These are phyloP conservation scores for Xylariales sp. DNA, from an alignment of 2,329 filamentous ascomycete genomes.

Conservation along the genomic window DNA sequence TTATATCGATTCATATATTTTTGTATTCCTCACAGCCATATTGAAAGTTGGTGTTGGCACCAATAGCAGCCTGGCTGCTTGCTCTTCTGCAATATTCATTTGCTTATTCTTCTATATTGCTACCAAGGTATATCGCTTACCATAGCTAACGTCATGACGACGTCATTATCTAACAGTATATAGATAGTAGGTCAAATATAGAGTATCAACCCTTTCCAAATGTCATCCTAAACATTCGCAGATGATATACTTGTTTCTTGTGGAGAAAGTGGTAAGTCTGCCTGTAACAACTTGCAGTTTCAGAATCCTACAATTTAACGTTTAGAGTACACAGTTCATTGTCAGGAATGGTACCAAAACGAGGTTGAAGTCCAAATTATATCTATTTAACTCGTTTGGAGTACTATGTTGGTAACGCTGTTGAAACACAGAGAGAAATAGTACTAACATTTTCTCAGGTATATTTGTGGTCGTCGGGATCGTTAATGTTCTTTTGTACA, in stretches of 20 bases:
- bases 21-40: conserved; percentile 53
- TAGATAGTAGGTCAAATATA: too few relatives aligned
- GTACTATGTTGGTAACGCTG: conserved; percentile 47
- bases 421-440: too few relatives aligned
- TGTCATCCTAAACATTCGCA: conserved; percentile 16
- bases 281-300: too few relatives aligned
- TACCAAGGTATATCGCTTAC: conserved; percentile 51
- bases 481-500: conserved; percentile 58
- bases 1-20: conserved; percentile 56
- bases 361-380: conserved; percentile 53
- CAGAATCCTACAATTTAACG: too few relatives aligned
- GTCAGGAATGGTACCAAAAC: conserved; percentile 48
- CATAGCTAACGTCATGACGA: too few relatives aligned
- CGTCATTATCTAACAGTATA: too few relatives aligned
- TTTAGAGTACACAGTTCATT: conserved; percentile 52
- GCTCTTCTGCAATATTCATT: conserved; percentile 54
- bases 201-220: too few relatives aligned
- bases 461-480: conserved; percentile 43
- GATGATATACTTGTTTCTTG: conserved; percentile 61
- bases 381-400: conserved; percentile 56
- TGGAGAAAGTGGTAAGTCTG: conserved; percentile 59
- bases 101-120: conserved; percentile 60
- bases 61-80: conserved; percentile 44
- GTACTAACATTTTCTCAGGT: conserved; percentile 16
- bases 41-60: conserved; percentile 54